phyloP scores from a whole-genome alignment of 73 alveolate species.

The Paramecium octaurelia region DNA sequence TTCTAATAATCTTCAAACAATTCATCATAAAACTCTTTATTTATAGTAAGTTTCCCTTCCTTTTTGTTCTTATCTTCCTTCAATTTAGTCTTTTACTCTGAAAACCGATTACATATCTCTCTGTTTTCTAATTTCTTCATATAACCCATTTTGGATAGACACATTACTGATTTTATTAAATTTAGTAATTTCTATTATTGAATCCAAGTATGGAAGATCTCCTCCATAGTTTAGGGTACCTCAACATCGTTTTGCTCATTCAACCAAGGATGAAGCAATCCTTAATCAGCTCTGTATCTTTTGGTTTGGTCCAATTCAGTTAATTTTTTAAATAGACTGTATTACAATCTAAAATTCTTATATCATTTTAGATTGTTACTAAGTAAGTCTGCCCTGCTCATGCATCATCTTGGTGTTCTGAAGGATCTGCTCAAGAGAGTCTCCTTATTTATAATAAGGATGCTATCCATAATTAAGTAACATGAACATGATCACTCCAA shows the following conservation, averaged over 20 bases:
- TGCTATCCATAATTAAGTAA: constrained; percentile 63
- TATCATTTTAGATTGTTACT: background rate
- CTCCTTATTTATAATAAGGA: constrained; percentile 68
- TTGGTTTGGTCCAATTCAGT: constrained; percentile 71
- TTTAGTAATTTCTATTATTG: background rate
- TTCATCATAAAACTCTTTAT: constrained; percentile 36
- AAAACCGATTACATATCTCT: background rate
- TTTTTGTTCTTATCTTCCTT: background rate
- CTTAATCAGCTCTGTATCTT: constrained; percentile 72
- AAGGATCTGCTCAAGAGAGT: constrained; percentile 41
- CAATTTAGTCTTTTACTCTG: background rate
- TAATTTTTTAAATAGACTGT: constrained; percentile 68
- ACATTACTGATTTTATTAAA: background rate
- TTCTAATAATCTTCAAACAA: constrained; percentile 2
- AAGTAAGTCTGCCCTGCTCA: background rate
- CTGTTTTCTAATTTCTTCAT: background rate
- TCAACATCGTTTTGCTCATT: constrained; percentile 46
- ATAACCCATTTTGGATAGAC: background rate
- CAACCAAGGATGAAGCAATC: constrained; percentile 79
- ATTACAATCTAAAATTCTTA: constrained; percentile 52
- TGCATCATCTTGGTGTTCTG: constrained; percentile 52
- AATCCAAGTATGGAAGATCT: constrained; percentile 16
- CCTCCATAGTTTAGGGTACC: constrained; percentile 52
- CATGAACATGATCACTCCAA: constrained; percentile 69
- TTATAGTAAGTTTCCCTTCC: background rate